Percentiles rank a stretch among this genome's conserved stretches.
phyloP scores from a whole-genome alignment of 352 stramenopile genomes.

The Phytophthora sojae region DNA sequence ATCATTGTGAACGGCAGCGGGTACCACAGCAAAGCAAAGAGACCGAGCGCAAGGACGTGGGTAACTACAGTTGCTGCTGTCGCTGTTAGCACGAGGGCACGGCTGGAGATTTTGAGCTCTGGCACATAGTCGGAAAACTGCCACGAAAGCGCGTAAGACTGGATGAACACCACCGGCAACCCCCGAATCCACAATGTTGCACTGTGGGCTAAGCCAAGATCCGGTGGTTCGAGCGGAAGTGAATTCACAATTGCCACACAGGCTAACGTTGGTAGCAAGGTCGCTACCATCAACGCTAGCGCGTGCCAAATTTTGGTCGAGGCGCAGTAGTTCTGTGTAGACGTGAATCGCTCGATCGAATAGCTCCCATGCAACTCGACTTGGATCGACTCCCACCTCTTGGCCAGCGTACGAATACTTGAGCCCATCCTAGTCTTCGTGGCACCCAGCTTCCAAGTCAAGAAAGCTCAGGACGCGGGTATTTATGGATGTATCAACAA shows the following conservation, averaged over 20 bases:
- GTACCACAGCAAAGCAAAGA: slow-evolving; percentile 8
- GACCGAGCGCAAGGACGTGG: slow-evolving; percentile 3
- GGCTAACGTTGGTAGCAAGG: too few relatives aligned
- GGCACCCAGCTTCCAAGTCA: neutral
- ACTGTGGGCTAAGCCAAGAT: slow-evolving; percentile 23
- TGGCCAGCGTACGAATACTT: slow-evolving; percentile 7
- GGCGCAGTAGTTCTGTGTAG: slow-evolving; percentile 15
- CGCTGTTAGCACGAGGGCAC: neutral
- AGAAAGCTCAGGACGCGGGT: neutral
- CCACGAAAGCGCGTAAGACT: slow-evolving; percentile 15
- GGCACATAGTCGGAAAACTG: slow-evolving; percentile 18
- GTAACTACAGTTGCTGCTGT: slow-evolving; percentile 6
- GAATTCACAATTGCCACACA: slow-evolving; percentile 15
- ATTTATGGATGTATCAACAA: neutral
- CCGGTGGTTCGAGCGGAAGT: slow-evolving; percentile 15
- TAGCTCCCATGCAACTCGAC: slow-evolving; percentile 31
- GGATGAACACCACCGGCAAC: neutral
- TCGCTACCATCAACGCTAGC: neutral
- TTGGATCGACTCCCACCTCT: slow-evolving; percentile 28
- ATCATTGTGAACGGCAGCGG: slow-evolving; percentile 26
- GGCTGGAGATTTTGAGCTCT: slow-evolving; percentile 16
- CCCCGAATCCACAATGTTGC: slow-evolving; percentile 16
- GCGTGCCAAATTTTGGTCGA: slow-evolving; percentile 13
- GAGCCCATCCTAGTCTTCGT: neutral
- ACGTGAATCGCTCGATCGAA: slow-evolving; percentile 17